Evolutionary conservation across 768 basidiomycete species (phyloP).

Genomic region (Ramaria rubella): DNA sequence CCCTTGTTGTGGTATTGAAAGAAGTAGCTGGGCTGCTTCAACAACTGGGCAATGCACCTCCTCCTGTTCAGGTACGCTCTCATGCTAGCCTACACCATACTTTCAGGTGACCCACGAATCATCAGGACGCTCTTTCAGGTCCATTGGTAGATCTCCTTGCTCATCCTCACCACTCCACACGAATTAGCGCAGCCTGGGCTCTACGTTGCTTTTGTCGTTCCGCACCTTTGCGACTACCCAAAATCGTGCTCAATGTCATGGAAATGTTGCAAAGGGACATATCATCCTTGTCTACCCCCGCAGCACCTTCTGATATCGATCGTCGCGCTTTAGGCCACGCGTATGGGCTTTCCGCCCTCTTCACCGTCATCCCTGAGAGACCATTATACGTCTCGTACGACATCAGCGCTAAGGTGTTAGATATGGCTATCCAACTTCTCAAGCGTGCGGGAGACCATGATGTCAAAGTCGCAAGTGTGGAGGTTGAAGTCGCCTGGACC

Average conservation of each 20-base stretch:
- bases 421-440: constrained; percentile 83
- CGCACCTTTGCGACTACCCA: constrained; percentile 78
- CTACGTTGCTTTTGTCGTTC: constrained; percentile 87
- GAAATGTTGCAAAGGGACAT: constrained; percentile 85
- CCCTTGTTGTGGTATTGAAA: constrained; percentile 67
- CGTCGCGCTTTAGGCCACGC: constrained; percentile 78
- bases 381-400: constrained; percentile 95
- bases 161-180: constrained; percentile 84
- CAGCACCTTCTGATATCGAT: constrained; percentile 62
- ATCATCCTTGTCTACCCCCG: constrained; percentile 61
- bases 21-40: constrained; percentile 83
- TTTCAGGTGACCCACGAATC: background rate
- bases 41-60: constrained; percentile 87
- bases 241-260: constrained; percentile 66
- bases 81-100: background rate
- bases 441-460: constrained; percentile 91
- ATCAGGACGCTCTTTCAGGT: constrained; percentile 77
- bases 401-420: constrained; percentile 82
- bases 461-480: constrained; percentile 69
- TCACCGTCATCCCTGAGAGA: constrained; percentile 78
- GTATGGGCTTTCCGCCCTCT: constrained; percentile 81
- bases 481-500: constrained; percentile 94
- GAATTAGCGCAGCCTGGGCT: constrained; percentile 80
- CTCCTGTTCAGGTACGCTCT: constrained; percentile 68
- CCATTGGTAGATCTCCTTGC: constrained; percentile 78